These are phyloP conservation scores for Plasmodium falciparum DNA, from an alignment of 169 alveolate species.

Conservation along the genomic window DNA sequence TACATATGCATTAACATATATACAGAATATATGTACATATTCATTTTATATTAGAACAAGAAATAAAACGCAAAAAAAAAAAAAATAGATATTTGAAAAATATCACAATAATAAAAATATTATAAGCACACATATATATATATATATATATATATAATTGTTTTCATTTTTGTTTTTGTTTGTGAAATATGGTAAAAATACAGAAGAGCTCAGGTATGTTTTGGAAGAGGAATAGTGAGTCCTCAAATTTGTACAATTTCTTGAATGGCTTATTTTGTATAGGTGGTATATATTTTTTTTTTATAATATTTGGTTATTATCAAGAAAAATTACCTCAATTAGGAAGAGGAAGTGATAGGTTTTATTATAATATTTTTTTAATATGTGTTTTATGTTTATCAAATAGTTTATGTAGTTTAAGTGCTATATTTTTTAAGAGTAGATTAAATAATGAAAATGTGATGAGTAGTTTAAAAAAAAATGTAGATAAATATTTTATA, in stretches of 20 bases:
- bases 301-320: conserved; percentile 83
- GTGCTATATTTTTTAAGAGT: conserved; percentile 52
- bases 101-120: too few species aligned
- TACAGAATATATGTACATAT: too few species aligned
- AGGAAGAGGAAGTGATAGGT: conserved; percentile 58
- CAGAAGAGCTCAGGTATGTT: conserved; percentile 9
- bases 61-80: too few species aligned
- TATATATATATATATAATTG: too few species aligned
- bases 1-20: too few species aligned
- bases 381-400: conserved; percentile 62
- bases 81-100: too few species aligned
- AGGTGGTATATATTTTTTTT: conserved; percentile 80
- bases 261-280: conserved; percentile 53
- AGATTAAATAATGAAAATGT: conserved; percentile 26
- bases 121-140: too few species aligned
- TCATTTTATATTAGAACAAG: too few species aligned
- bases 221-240: conserved; percentile 19
- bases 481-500: conserved; percentile 47
- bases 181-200: conserved; percentile 20
- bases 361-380: conserved; percentile 73
- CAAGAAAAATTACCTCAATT: conserved; percentile 79
- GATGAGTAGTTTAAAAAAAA: conserved; percentile 32
- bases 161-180: too few species aligned
- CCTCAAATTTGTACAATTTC: conserved; percentile 38
- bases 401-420: conserved; percentile 52